Conservation (phyloP, 148 eudicot genomes). For the Arctostaphylos glauca region DNA sequence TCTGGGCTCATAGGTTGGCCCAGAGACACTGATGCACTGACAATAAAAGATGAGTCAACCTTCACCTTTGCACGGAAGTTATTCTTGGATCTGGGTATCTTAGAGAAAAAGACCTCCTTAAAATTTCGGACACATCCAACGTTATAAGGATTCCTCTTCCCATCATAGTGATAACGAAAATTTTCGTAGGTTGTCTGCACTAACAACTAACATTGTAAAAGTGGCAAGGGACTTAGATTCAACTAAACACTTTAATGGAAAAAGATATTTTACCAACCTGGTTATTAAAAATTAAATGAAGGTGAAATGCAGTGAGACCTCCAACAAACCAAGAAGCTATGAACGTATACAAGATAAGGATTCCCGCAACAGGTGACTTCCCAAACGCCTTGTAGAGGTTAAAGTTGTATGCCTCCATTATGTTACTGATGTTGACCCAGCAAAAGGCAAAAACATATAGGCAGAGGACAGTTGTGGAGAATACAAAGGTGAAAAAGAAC, state of each 20-base stretch:
- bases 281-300: conserved; percentile 40
- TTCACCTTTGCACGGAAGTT: conserved; percentile 23
- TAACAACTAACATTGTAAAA: not conserved
- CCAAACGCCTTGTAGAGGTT: conserved; percentile 28
- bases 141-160: conserved; percentile 32
- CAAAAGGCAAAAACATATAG: conserved; percentile 34
- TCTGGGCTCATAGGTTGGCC: not conserved
- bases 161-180: conserved; percentile 28
- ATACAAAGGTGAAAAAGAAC: conserved; percentile 46
- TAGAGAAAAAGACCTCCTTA: conserved; percentile 26
- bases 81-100: conserved; percentile 22
- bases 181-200: conserved; percentile 42
- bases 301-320: conserved; percentile 45
- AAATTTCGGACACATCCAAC: conserved; percentile 27
- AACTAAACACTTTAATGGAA: not conserved
- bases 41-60: conserved; percentile 4
- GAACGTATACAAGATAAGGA: conserved; percentile 37
- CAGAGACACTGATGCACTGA: conserved; percentile 6
- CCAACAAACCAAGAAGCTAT: conserved; percentile 42
- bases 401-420: conserved; percentile 20
- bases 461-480: conserved; percentile 39
- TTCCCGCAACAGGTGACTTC: conserved; percentile 33
- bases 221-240: not conserved
- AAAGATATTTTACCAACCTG: conserved; percentile 29
- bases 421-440: conserved; percentile 28